A percentile compares a stretch with the other conserved stretches of the same genome.
phyloP scores from a whole-genome alignment of 306 rosid species.

The Rosa multiflora region DNA sequence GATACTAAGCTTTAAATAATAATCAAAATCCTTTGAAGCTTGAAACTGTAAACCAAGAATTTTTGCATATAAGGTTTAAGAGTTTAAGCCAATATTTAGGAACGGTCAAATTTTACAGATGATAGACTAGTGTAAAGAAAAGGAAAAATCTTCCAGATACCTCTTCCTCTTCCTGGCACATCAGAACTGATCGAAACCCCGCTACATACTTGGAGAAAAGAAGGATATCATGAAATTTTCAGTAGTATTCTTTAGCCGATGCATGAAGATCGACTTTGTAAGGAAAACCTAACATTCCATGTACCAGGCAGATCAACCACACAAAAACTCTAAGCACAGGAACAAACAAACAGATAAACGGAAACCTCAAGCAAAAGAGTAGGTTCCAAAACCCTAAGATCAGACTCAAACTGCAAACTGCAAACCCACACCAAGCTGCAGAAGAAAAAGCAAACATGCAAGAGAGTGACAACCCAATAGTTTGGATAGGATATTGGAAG shows the following conservation, averaged over 20 bases:
- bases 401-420: background rate
- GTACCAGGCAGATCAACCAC: background rate
- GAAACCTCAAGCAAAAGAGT: background rate
- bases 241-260: background rate
- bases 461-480: background rate
- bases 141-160: too few relatives aligned
- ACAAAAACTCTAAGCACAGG: background rate
- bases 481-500: background rate
- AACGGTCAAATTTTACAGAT: too few relatives aligned
- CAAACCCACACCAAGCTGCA: background rate
- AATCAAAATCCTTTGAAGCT: background rate
- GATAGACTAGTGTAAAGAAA: too few relatives aligned
- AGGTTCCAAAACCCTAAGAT: constrained; percentile 6
- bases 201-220: background rate
- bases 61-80: background rate
- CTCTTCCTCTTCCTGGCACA: background rate
- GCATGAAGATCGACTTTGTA: background rate
- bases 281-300: background rate
- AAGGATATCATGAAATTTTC: background rate
- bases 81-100: background rate
- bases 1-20: too few relatives aligned
- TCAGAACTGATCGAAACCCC: background rate
- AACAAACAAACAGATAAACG: background rate
- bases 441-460: background rate
- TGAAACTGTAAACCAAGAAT: background rate